Percentiles rank a stretch among this genome's conserved stretches.
phyloP scores from a whole-genome alignment of 2,329 filamentous ascomycete genomes.

The Escovopsis weberi region DNA sequence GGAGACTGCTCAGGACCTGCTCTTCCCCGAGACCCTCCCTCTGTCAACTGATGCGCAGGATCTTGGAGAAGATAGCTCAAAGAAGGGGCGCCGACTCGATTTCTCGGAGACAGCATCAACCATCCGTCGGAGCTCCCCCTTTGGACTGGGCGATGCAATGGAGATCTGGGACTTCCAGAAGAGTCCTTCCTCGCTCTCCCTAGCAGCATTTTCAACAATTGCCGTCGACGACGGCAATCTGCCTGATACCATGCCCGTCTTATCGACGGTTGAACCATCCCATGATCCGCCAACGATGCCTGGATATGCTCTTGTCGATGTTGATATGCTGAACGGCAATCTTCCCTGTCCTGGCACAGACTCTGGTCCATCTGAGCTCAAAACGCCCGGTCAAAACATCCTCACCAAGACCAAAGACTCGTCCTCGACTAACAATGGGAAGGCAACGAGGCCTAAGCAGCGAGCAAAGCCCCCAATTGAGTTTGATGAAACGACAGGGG shows the following conservation, averaged over 20 bases:
- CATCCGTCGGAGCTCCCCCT: conserved; percentile 17
- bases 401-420: background rate
- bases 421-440: background rate
- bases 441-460: conserved; percentile 16
- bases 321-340: no score
- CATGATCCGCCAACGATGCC: conserved; percentile 12
- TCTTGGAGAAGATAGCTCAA: background rate
- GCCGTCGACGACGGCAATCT: conserved; percentile 1
- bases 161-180: conserved; percentile 9
- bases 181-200: conserved; percentile 2
- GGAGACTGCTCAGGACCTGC: conserved; percentile 8
- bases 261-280: background rate
- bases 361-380: background rate
- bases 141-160: conserved; percentile 2
- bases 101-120: conserved; percentile 24
- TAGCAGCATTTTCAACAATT: background rate
- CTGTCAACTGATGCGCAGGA: conserved; percentile 5
- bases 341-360: background rate
- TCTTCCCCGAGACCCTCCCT: conserved; percentile 18
- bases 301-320: conserved; percentile 12
- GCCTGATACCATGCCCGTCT: background rate
- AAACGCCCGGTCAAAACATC: background rate
- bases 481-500: conserved; percentile 18
- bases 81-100: conserved; percentile 9
- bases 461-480: conserved; percentile 19